Evolutionary conservation across 139 green algal genomes (phyloP), one percentile per base, ranked within the genome.

Genomic region (Chlamydomonas urium): DNA sequence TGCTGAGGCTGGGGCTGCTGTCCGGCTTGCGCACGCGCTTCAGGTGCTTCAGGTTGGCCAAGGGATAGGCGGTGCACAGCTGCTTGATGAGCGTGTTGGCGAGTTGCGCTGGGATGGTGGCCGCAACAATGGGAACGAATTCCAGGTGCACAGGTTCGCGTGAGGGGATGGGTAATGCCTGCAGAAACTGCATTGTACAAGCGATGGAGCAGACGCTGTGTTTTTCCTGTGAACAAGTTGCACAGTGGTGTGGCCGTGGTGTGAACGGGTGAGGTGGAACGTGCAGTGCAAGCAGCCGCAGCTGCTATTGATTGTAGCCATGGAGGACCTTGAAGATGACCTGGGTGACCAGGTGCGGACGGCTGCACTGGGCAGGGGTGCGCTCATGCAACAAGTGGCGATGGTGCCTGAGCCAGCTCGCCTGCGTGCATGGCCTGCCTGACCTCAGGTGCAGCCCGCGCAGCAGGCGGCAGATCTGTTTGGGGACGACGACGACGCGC

Each of bases 1-100:
- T 38, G 24, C 69, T 23, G 10, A 65, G 23, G 32, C 14, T 47
- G 34, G 10, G 69, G 24, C 31, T 24, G 17, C 3, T 14, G 6
- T 24, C 35, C 47, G 38, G 57, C 50, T 84, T 84, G 48, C 83
- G 79, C 1, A 93, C 75, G 3, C 88, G 78, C 69, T 92, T 93
- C 0, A 89, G 59, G 42, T 93, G 88, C 38, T 79, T 76, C 17
- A 89, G 72, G 23, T 80, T 66, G 0, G 65, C 23, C 32, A 92
- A 62, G 10, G 81, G 83, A 26, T 59, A 63, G 8, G 32, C 57
- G 3, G n/a, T 2, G 2, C 53, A 45, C 38, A 88, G 71, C 56
- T 48, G 47, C 53, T 77, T 80, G n/a, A 92, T 80, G 1, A 87
- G 57, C 35, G 50, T 32, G n/a, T 31, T 63, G 0, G 69, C 80